Evolutionary conservation across 805 yeast species (phyloP), one percentile per base, ranked within the genome.

Genomic region (Ogataea trehalophila): DNA sequence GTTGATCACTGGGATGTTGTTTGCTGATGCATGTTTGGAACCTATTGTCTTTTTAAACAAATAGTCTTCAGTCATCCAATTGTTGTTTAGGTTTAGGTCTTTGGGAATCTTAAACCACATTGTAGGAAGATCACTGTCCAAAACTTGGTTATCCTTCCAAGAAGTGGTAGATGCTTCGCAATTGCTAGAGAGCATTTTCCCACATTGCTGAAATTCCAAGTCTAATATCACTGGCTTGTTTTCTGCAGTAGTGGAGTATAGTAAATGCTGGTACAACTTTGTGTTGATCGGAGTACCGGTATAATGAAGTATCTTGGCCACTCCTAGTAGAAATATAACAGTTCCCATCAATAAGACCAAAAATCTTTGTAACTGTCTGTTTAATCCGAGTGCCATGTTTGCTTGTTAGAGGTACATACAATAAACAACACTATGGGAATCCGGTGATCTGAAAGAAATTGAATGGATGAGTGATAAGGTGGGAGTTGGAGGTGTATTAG

Each of bases 21-120:
- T 22, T 6, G 29, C 22, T 13, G 37, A 41, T 0, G 52, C 55
- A 33, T 45, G 52, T 1, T 35, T 29, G 3, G 48, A 42, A 2
- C 46, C 35, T 26, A 52, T 49, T 7, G 50, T 49, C 34, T 48
- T 47, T 36, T 54, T 49, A 39, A 44, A 54, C 39, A 61, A 17
- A 41, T 48, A 54, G 6, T 46, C 43, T 6, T 48, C 41, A 6
- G 34, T 38, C 23, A 57, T 40, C 51, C 51, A 48, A 2, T 34
- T 44, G 22, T 44, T 37, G 1, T 48, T 52, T n/a, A 58, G 40
- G 4, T 44, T 23, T 9, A 61, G 50, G 33, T 61, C 62, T 37
- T 60, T 61, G 18, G 59, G 56, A 15, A 60, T 39, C 20, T 45
- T 43, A 15, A 42, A 38, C 61, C 63, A 57, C 22, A 33, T 42